These are phyloP conservation scores for Heliosperma pusillum DNA, from an alignment of 148 eudicot species.

Conservation along the genomic window DNA sequence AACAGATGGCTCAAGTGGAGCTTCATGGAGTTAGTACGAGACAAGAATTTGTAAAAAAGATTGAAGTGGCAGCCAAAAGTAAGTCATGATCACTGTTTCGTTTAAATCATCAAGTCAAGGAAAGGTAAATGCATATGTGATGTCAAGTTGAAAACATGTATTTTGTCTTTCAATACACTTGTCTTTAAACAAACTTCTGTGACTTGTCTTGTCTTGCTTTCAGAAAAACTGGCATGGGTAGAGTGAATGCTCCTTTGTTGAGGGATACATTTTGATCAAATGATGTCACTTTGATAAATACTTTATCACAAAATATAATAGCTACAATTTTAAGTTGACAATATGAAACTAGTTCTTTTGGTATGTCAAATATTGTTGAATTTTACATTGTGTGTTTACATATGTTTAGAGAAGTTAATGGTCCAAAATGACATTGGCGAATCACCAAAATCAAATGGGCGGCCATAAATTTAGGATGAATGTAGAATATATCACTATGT, in stretches of 20 bases:
- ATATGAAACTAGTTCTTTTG: background rate
- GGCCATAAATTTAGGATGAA: background rate
- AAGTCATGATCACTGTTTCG: slow-evolving; percentile 23
- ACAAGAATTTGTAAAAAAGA: slow-evolving; percentile 55
- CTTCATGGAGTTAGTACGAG: slow-evolving; percentile 56
- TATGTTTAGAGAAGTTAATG: too few species aligned
- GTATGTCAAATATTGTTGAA: too few species aligned
- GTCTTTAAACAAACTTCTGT: background rate
- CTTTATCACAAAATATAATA: background rate
- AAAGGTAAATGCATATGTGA: background rate
- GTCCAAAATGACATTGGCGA: background rate
- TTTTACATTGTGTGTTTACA: too few species aligned
- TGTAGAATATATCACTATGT: background rate
- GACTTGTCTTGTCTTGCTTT: background rate
- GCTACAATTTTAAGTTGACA: too few species aligned
- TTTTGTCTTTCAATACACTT: background rate
- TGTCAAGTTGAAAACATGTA: background rate
- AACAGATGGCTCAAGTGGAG: slow-evolving; percentile 72
- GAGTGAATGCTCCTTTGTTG: background rate
- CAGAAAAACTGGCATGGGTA: background rate
- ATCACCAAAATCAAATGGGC: background rate
- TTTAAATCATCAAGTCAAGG: background rate
- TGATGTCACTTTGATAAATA: background rate
- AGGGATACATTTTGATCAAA: background rate
- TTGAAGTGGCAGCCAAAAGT: slow-evolving; percentile 64